phyloP scores from a whole-genome alignment of 1,284 basidiomycete genomes.

The Microbotryum intermedium region DNA sequence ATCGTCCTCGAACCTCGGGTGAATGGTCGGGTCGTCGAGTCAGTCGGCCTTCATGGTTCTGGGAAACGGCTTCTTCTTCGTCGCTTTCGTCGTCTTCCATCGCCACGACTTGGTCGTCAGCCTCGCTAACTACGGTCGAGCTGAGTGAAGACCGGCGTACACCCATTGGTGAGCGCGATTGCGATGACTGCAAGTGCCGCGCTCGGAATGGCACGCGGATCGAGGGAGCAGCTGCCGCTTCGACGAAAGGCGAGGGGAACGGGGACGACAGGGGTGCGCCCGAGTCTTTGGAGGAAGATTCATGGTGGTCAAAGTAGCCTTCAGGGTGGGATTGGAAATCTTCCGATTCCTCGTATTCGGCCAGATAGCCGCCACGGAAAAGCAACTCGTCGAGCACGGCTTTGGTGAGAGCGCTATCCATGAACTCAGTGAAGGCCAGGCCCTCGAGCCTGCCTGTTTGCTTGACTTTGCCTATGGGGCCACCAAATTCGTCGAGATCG shows the following conservation, averaged over 20 bases:
- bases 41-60: too few species aligned
- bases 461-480: constrained; percentile 33
- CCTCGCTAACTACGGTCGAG: constrained; percentile 13
- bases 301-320: constrained; percentile 1
- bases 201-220: constrained; percentile 16
- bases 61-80: constrained; percentile 3
- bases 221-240: not conserved
- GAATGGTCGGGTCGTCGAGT: not conserved
- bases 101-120: constrained; percentile 3
- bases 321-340: constrained; percentile 11
- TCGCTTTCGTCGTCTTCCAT: constrained; percentile 12
- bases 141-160: constrained; percentile 4
- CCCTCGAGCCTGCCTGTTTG: constrained; percentile 72
- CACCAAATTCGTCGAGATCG: constrained; percentile 4
- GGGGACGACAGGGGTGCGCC: too few species aligned
- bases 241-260: too few species aligned
- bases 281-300: not conserved
- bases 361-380: constrained; percentile 53
- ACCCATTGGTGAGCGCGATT: constrained; percentile 17
- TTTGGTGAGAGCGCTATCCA: constrained; percentile 78
- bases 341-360: constrained; percentile 25
- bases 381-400: constrained; percentile 76
- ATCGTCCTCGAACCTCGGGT: not conserved
- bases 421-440: constrained; percentile 90
- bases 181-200: constrained; percentile 18